Base-by-base conservation (phyloP, 495 filamentous ascomycete species). In the Zalerion maritima region DNA sequence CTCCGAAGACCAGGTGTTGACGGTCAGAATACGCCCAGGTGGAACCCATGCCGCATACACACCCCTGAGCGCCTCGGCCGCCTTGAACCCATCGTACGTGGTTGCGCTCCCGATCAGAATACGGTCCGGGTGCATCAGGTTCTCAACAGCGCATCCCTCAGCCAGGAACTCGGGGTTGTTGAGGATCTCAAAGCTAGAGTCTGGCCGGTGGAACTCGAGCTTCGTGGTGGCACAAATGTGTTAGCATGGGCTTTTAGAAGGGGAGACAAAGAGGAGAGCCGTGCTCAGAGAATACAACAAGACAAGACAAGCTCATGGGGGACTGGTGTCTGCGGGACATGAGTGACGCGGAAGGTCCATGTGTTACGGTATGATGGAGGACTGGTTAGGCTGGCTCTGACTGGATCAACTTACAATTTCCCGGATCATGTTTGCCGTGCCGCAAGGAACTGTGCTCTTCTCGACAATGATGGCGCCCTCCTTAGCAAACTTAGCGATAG, bases 161-260 rank as follows among this genome's bases (percentile, higher is more conserved):
- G 82, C 75, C 0, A 87, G 58, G 37, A 86, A 87, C 41, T 91
- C 81, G 3, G 82, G 82, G 45, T 86, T 91, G 7, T 79, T 84
- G 3, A 91, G 64, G 15, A 91, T 65, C 36, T 87, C 76, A 36
- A 87, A 84, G 3, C 49, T 56, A 10, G 73, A 55, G 2, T 64
- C 66, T 0, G 78, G 76, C 3, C 66, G 67, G 32, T 66, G 38
- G 23, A 54, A 42, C 11, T 47, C 46, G 21, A 67, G 38, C 60
- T 64, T 10, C 20, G 7, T 14, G 12, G n/a, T n/a, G n/a, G n/a
- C n/a, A n/a, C n/a, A n/a, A n/a, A n/a, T n/a, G n/a, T n/a, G n/a
- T n/a, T n/a, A n/a, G n/a, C n/a, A n/a, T n/a, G n/a, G n/a, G n/a
- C n/a, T n/a, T n/a, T n/a, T n/a, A n/a, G n/a, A n/a, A n/a, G n/a